Percentiles rank a stretch among this genome's conserved stretches.
These are phyloP conservation scores for Colletotrichum sp. DNA, from an alignment of 2,329 filamentous ascomycete genomes.

Conservation along the genomic window DNA sequence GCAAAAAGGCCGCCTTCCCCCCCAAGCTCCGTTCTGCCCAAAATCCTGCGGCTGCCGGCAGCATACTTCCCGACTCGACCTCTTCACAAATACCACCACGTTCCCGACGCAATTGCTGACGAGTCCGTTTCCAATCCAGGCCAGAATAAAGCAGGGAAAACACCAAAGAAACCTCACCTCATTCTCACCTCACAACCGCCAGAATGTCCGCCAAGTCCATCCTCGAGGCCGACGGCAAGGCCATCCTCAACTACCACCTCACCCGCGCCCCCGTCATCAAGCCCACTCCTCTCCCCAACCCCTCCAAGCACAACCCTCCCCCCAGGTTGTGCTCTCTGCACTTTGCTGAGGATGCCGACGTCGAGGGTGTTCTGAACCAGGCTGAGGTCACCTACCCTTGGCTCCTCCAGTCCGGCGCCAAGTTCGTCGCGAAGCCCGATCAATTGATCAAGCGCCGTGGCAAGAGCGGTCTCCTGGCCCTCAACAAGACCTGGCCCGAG, in stretches of 20 bases:
- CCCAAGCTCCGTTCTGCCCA: background rate
- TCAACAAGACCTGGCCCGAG: constrained; percentile 98
- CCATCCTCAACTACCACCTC: constrained; percentile 99
- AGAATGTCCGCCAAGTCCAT: constrained; percentile 81
- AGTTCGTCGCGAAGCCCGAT: constrained; percentile 99
- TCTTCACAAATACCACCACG: background rate
- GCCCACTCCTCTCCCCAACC: constrained; percentile 87
- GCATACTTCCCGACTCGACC: background rate
- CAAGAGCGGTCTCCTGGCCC: constrained; percentile 93
- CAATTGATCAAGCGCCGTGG: constrained; percentile 99
- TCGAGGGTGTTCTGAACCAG: constrained; percentile 87
- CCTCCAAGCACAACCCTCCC: constrained; percentile 89
- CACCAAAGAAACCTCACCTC: constrained; percentile 11
- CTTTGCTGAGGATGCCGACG: constrained; percentile 87
- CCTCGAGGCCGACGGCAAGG: constrained; percentile 99
- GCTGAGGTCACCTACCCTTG: constrained; percentile 97
- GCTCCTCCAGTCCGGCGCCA: constrained; percentile 82
- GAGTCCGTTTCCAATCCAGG: background rate
- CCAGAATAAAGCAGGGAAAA: constrained; percentile 13
- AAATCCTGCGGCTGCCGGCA: background rate
- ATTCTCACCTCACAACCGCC: constrained; percentile 20
- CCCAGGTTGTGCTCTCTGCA: constrained; percentile 89
- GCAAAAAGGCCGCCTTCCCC: background rate
- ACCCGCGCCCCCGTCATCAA: constrained; percentile 97
- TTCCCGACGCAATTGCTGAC: constrained; percentile 10